Percentiles rank a stretch among this genome's conserved stretches.
Conservation (phyloP, 2,329 filamentous ascomycete species). For the Fusarium poae region DNA sequence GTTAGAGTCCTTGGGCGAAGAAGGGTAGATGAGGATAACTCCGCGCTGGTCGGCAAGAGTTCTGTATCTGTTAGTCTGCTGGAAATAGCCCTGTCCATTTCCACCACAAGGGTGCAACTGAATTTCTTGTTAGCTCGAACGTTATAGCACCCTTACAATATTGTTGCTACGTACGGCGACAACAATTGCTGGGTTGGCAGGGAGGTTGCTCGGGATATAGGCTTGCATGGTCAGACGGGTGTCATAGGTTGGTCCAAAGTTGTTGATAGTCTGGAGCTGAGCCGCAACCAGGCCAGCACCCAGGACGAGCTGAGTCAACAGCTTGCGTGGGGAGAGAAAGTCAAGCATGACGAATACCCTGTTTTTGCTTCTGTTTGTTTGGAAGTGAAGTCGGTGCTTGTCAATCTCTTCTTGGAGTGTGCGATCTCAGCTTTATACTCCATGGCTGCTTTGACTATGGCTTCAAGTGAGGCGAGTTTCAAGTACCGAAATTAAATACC, state of each 20-base stretch:
- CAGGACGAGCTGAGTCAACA: constrained; percentile 16
- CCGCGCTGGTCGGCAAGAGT: constrained; percentile 66
- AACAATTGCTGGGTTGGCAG: constrained; percentile 7
- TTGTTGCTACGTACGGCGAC: constrained; percentile 1
- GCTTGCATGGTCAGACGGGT: constrained; percentile 15
- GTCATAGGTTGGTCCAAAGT: constrained; percentile 13
- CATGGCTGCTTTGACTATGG: accelerated
- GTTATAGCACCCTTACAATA: accelerated
- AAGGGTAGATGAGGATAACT: constrained; percentile 67
- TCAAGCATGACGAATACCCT: constrained; percentile 2
- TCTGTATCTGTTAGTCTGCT: constrained; percentile 62
- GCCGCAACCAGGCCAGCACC: constrained; percentile 17
- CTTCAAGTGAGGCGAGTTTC: neutral
- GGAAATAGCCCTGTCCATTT: constrained; percentile 65
- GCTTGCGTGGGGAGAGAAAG: constrained; percentile 4
- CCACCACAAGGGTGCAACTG: constrained; percentile 59
- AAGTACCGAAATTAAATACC: constrained; percentile 23
- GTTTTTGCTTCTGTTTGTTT: too few species aligned
- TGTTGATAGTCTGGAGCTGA: constrained; percentile 27
- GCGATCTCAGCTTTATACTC: neutral
- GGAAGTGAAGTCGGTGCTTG: neutral
- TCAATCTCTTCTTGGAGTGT: accelerated
- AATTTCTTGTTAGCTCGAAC: neutral
- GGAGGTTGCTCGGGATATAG: constrained; percentile 7
- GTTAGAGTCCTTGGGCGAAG: constrained; percentile 54